phyloP scores from a whole-genome alignment of 805 yeast species.

The Candida namnaoensis region DNA sequence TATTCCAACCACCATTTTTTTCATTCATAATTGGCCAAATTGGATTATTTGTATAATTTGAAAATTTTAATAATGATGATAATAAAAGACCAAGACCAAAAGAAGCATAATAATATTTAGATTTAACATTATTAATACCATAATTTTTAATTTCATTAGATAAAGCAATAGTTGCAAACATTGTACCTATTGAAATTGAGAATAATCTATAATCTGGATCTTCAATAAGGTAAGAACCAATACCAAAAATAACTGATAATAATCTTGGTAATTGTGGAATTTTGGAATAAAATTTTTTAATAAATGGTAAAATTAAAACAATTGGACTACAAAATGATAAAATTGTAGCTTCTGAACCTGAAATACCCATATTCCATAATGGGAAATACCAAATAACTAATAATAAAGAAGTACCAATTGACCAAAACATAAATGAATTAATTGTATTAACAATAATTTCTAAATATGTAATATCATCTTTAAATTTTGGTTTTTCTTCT shows the following conservation, averaged over 20 bases:
- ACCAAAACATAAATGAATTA: slow-evolving; percentile 80
- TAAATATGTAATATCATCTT: slow-evolving; percentile 18
- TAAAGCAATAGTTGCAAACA: slow-evolving; percentile 52
- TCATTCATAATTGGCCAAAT: slow-evolving; percentile 92
- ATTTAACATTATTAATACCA: slow-evolving; percentile 12
- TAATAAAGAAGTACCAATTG: slow-evolving; percentile 71
- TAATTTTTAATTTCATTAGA: slow-evolving; percentile 23
- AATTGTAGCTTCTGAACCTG: slow-evolving; percentile 82
- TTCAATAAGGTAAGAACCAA: slow-evolving; percentile 64
- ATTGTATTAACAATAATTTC: slow-evolving; percentile 36
- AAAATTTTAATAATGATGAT: slow-evolving; percentile 68
- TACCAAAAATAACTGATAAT: slow-evolving; percentile 51
- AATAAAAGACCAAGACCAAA: slow-evolving; percentile 64
- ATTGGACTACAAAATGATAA: slow-evolving; percentile 51
- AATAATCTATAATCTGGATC: slow-evolving; percentile 67
- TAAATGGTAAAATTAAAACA: slow-evolving; percentile 37
- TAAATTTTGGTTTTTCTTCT: slow-evolving; percentile 11
- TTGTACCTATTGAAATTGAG: slow-evolving; percentile 56
- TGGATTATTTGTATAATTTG: slow-evolving; percentile 82
- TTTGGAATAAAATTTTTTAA: slow-evolving; percentile 27
- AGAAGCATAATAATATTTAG: slow-evolving; percentile 32
- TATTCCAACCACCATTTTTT: slow-evolving; percentile 81
- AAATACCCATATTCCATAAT: slow-evolving; percentile 94
- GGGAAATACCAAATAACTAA: slow-evolving; percentile 96
- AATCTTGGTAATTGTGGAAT: slow-evolving; percentile 48